Conservation (phyloP, 2,329 filamentous ascomycete species). For the Alternaria gansuensis region DNA sequence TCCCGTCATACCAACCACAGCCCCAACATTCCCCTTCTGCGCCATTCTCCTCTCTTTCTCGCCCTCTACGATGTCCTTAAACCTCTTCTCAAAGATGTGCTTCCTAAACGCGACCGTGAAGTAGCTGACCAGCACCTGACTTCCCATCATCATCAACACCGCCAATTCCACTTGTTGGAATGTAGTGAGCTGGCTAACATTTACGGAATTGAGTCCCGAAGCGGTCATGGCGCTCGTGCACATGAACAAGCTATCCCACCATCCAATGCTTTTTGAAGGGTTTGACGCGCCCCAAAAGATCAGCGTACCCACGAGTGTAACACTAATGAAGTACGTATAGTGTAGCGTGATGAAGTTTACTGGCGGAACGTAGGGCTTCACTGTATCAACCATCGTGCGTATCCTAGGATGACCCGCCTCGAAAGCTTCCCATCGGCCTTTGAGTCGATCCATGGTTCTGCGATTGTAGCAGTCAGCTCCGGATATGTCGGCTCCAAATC, state of each 20-base stretch:
- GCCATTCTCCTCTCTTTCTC: conserved; percentile 34
- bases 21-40: conserved; percentile 26
- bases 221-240: conserved; percentile 22
- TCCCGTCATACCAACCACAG: conserved; percentile 34
- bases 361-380: conserved; percentile 33
- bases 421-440: conserved; percentile 22
- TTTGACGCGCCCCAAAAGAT: conserved; percentile 37
- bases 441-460: conserved; percentile 20
- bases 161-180: conserved; percentile 27
- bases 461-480: conserved; percentile 13
- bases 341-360: conserved; percentile 37
- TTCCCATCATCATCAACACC: conserved; percentile 38
- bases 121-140: conserved; percentile 33
- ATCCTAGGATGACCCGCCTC: conserved; percentile 18
- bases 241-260: conserved; percentile 39
- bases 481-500: background rate
- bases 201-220: conserved; percentile 33
- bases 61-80: conserved; percentile 34
- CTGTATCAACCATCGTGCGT: conserved; percentile 21
- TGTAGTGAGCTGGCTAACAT: conserved; percentile 34
- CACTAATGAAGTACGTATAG: conserved; percentile 34
- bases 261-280: conserved; percentile 33
- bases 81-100: conserved; percentile 37
- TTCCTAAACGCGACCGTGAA: conserved; percentile 35
- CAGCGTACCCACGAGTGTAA: conserved; percentile 27